Evolutionary conservation across 2,329 filamentous ascomycete genomes (phyloP), one percentile per base, ranked within the genome.

Genomic region (Claviceps sorghi): DNA sequence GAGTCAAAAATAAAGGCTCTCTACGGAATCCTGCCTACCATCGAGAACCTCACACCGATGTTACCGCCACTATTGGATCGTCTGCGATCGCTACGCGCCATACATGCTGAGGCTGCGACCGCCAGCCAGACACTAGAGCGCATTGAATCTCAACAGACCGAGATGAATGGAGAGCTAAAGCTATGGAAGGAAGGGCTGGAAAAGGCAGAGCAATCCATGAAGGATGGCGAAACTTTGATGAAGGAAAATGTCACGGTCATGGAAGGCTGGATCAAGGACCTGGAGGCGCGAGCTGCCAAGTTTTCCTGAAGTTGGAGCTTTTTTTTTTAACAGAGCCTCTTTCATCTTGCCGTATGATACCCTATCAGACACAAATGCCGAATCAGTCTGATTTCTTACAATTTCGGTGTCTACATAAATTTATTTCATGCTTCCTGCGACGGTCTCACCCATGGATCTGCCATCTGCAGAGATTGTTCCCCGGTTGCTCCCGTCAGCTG

Each of bases 1-100:
- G 77, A 82, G 42, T 77, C 86, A 51, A 95, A 95, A 65, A 86
- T 98, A 65, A 93, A 95, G 58, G 87, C 90, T 1, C 78, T 98
- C 5, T 96, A 96, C 67, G 85, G 86, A 1, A 87, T 88, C 3
- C 72, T 98, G 17, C 84, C 89, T 1, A 93, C 88, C 0, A 93
- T 98, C 54, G 89, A 95, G 67, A 86, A 78, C 53, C 75, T 98
- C 8, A 78, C 88, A 6, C 93, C 93, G 1, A 75, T 95, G 19
- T 76, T 98, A 4, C 91, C 93, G 1, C 80, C 88, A 5, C 74
- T 97, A 10, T 74, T 98, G 11, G 89, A 96, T 61, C 80, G 93
- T 29, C 72, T 98, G 49, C 79, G 90, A 53, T 94, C 88, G 9
- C 73, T 98, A 52, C 79, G 87, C 54, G 81, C 83, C 15, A 84